Base-by-base conservation (phyloP, 2,329 filamentous ascomycete species). In the Neoascochyta sp. region DNA sequence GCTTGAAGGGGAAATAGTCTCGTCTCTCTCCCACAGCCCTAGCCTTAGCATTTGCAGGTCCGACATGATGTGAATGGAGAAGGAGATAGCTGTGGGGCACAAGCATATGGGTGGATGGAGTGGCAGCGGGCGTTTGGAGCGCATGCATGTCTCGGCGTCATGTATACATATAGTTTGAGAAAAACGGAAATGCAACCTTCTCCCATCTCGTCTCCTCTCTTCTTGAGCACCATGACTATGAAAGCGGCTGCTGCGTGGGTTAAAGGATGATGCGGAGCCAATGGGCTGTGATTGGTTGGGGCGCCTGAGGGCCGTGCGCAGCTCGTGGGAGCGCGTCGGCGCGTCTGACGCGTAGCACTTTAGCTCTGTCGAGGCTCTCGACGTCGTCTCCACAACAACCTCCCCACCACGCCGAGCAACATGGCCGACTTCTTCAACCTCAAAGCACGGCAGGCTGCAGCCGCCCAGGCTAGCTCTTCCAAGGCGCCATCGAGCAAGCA, bases 351-450 rank as follows among this genome's bases (percentile, higher is more conserved):
- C 47, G 47, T 57, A 45, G 36, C 48, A 50, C 48, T 55, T 57
- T 50, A 54, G 34, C 47, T 36, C 39, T 39, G 25, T n/a, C n/a
- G n/a, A n/a, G n/a, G 24, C 17, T 19, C 20, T 24, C 22, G 10
- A n/a, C 32, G 18, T 27, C 22, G 29, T 37, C 33, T 27, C 22
- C 36, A 22, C 33, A 36, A 40, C 33, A 29, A 29, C 30, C 33
- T 30, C 14, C 32, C 22, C 29, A 31, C 23, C 29, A 31, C 13
- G 39, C 28, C 25, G 22, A 30, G 33, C 27, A 41, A 11, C 16
- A 94, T 95, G 84, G 80, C 87, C 27, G 89, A 78, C 60, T 98
- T 98, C 66, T 98, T 98, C 67, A 90, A 94, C 63, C 75, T 95
- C 54, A 95, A 94, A 67, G 90, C 90, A 31, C 81, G 90, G 24